phyloP scores from a whole-genome alignment of 2,329 filamentous ascomycete genomes.

The Metarhizium rileyi region DNA sequence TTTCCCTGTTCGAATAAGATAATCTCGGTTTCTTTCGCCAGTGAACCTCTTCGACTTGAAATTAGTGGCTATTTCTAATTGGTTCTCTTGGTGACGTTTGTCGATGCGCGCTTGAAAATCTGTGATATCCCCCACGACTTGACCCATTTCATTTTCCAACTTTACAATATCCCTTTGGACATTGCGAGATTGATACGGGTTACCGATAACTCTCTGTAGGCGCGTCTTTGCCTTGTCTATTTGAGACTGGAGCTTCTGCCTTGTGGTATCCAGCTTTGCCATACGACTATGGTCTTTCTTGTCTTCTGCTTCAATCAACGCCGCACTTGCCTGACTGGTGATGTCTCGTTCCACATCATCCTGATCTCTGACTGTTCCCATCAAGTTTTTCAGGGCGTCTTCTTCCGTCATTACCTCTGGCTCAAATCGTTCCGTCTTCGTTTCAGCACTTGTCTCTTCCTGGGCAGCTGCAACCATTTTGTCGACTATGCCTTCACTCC shows the following conservation, averaged over 20 bases:
- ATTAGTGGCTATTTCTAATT: conserved; percentile 31
- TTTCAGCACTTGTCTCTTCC: conserved; percentile 6
- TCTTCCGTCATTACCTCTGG: conserved; percentile 42
- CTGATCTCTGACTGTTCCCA: conserved; percentile 68
- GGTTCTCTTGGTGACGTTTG: conserved; percentile 50
- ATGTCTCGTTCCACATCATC: conserved; percentile 88
- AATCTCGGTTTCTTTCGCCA: conserved; percentile 79
- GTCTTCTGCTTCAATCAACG: conserved; percentile 52
- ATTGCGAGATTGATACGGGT: conserved; percentile 43
- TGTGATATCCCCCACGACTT: conserved; percentile 60
- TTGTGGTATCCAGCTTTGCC: conserved; percentile 43
- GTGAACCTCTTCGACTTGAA: conserved; percentile 52
- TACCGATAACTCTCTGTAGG: conserved; percentile 33
- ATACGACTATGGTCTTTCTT: conserved; percentile 54
- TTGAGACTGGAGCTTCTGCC: conserved; percentile 53
- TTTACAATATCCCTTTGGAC: conserved; percentile 57
- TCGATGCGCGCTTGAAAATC: conserved; percentile 77
- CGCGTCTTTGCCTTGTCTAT: conserved; percentile 45
- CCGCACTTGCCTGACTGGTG: conserved; percentile 48
- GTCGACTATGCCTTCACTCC: conserved; percentile 17
- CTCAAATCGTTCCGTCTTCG: conserved; percentile 5
- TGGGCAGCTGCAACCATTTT: conserved; percentile 23
- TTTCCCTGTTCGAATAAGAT: conserved; percentile 88
- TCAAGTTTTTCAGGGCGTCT: conserved; percentile 50
- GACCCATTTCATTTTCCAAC: conserved; percentile 53